Evolutionary conservation across 179 eudicot species (phyloP), one percentile per base, ranked within the genome.

Genomic region (Vitellaria paradoxa): DNA sequence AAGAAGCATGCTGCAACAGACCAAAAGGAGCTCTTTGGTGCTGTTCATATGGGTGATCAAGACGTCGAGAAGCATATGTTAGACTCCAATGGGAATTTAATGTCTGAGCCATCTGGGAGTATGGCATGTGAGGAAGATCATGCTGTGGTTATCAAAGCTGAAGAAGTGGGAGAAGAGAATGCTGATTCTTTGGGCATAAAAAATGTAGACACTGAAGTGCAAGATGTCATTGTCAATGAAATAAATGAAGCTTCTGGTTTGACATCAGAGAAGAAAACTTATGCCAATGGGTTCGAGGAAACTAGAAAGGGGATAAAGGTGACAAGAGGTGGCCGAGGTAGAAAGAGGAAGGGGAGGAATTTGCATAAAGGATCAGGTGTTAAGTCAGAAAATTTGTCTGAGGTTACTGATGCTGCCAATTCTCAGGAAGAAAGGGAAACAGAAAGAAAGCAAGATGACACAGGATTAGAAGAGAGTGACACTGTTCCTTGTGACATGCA

Each of bases 11-110:
- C 74, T 80, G 70, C 67, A 45, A 86, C 82, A 47, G 92, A 90
- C 73, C 88, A 83, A 42, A 7, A 55, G 72, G 88, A 88, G 60
- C 70, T 85, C 3, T 86, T 80, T 81, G 83, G 84, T 42, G 42
- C 40, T 1, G 14, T 40, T 30, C 3, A 20, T 11, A 50, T 59
- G 30, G 53, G 69, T 65, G 15, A 49, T 17, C 21, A 40, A 65
- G 68, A 57, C 23, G 56, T 59, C 14, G 70, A 14, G 77, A 56
- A 69, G 49, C 68, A 47, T 10, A 37, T 62, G 26, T 21, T 30
- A 18, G 67, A 53, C 14, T 64, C 61, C 10, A 67, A 47, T 68
- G 69, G 74, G 30, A 47, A 60, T 21, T 47, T 9, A 0, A 70
- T 9, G 69, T 77, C 75, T 23, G 69, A 59, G 80, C 23, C 12